Percentiles rank a stretch among this genome's conserved stretches.
Conservation (phyloP, 2,329 filamentous ascomycete genomes). For the Fusarium denticulatum region DNA sequence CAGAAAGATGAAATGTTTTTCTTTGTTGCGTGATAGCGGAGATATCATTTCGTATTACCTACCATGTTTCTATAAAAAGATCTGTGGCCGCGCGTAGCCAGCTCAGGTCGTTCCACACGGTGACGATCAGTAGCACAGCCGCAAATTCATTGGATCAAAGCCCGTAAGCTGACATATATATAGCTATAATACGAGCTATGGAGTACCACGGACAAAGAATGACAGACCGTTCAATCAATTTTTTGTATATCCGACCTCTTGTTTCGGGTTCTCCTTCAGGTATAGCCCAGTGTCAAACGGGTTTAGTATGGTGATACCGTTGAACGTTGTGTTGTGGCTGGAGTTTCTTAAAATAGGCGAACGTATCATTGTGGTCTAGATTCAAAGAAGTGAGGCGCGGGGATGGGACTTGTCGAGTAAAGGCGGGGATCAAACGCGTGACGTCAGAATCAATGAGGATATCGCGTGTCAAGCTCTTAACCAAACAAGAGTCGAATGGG, state of each 20-base stretch:
- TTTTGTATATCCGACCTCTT: neutral
- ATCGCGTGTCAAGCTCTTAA: neutral
- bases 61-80: conserved; percentile 28
- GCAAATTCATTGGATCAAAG: neutral
- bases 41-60: neutral
- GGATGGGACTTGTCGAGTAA: neutral
- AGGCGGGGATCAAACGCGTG: neutral
- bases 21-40: neutral
- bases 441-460: accelerated
- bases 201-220: neutral
- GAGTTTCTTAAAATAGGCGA: neutral
- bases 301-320: neutral
- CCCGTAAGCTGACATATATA: neutral
- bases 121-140: neutral
- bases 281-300: neutral
- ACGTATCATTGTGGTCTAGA: neutral
- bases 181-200: neutral
- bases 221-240: neutral
- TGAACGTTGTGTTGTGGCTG: neutral
- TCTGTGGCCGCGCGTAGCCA: conserved; percentile 4
- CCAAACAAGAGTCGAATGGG: no score
- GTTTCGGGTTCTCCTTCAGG: neutral
- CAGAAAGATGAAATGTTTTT: neutral
- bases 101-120: neutral
- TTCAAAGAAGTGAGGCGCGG: accelerated